Evolutionary conservation across 306 rosid species (phyloP), one percentile per base, ranked within the genome.

Genomic region (Arachis hypogaea): DNA sequence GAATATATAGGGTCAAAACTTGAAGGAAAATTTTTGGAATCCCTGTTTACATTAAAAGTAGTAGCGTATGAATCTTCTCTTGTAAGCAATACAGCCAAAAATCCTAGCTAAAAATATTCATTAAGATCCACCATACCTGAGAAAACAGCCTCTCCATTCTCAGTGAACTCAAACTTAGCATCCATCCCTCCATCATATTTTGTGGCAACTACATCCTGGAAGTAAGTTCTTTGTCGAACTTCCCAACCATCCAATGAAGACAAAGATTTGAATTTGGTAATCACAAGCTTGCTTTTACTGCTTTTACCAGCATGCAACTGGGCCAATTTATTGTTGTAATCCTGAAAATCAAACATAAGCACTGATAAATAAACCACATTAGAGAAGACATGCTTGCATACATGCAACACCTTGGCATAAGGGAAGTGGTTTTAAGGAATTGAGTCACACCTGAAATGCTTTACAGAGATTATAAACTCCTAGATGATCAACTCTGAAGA

Each of bases 141-240:
- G 36, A 30, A 30, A 30, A 30, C 36, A 30, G 3, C 36, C 36
- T 30, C 36, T 30, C 36, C 36, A 30, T 30, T 30, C 36, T 30
- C 3, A 30, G 36, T 30, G 36, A 30, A 30, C 36, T 30, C 36
- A 30, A 30, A 30, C 36, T 30, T 91, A 68, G 97, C 96, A 77
- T 94, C 98, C 96, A 94, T 94, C 59, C 98, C 98, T 54, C 91
- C 97, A 78, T 94, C 98, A 79, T 94, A 94, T 90, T 94, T 91
- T 7, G 98, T 46, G 59, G 95, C 79, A 73, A 89, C 77, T 59
- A 84, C 93, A 80, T 94, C 98, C 83, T 89, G 89, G 87, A 91
- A 94, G 83, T 94, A 94, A 54, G 96, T 84, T 51, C 98, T 97
- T 73, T 85, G 87, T 69, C 81, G 86, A 82, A 88, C 87, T 80